Conservation (phyloP, 1,284 basidiomycete species). For the Microbotryomycetes sp. region DNA sequence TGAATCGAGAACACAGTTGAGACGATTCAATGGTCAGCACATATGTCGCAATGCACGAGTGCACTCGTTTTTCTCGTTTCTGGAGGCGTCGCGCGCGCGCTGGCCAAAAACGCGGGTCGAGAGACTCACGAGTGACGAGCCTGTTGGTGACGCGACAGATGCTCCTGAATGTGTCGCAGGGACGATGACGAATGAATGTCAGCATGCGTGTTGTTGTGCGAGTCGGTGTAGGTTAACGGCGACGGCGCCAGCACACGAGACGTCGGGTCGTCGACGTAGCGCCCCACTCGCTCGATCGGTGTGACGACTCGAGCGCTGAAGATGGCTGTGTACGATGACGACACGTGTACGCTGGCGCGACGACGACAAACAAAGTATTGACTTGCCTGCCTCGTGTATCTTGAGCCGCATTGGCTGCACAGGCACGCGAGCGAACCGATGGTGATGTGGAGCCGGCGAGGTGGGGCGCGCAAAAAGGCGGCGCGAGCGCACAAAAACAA, state of each 20-base stretch:
- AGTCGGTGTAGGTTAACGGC: too few species aligned
- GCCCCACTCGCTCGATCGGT: not conserved
- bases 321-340: too few species aligned
- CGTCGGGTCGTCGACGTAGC: not conserved
- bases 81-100: not conserved
- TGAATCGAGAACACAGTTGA: not conserved
- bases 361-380: too few species aligned
- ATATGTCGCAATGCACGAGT: not conserved
- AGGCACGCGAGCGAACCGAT: too few species aligned
- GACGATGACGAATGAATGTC: not conserved
- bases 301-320: too few species aligned
- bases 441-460: not conserved
- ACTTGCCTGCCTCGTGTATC: not conserved
- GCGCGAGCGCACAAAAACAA: too few species aligned
- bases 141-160: conserved; percentile 25
- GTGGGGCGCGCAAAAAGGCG: too few species aligned
- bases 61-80: not conserved
- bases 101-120: not conserved
- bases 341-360: too few species aligned
- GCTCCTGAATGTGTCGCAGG: conserved; percentile 18
- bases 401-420: not conserved
- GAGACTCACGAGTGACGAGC: conserved; percentile 2
- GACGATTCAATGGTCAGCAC: not conserved
- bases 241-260: not conserved
- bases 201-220: not conserved